Evolutionary conservation across 768 basidiomycete genomes (phyloP), one percentile per base, ranked within the genome.

Genomic region (Phylloporus sp.): DNA sequence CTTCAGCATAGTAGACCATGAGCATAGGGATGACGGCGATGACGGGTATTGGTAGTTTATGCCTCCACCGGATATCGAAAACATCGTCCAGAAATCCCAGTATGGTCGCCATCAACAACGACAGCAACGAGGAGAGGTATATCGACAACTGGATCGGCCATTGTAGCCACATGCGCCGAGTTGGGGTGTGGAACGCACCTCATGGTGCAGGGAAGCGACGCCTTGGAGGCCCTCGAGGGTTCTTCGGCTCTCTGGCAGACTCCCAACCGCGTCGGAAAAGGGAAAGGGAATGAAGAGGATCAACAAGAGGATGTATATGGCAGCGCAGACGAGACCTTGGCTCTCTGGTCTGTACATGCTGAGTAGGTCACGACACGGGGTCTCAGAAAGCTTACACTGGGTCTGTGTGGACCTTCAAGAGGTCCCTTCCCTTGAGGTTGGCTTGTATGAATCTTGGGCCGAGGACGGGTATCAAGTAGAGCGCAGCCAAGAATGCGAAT

Each of bases 31-130:
- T 88, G 18, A 90, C 89, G 1, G 92, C 95, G 51, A 99, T 88
- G 61, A 99, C 80, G 0, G 96, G 96, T 44, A 99, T 94, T 0
- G 96, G 96, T 11, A 99, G 70, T 65, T 99, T 99, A 69, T 98
- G 92, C 47, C 96, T 71, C 96, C 96, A 99, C 15, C 96, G 83
- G 55, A 99, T 97, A 64, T 99, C 96, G 56, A 98, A 99, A 5
- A 98, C 79, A 66, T 99, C 96, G 59, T 99, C 96, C 36, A 97
- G 73, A 63, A 99, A 95, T 26, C 96, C 96, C 8, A 99, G 80
- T 50, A 98, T 75, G 0, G 93, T 94, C 0, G 96, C 94, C 34
- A 90, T 90, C 27, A 98, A 70, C 29, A 99, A 74, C 0, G 90
- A 93, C n/a, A 99, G 76, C 7, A 99, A 61, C 9, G 91, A 90